Conservation (phyloP, 306 rosid species). For the Fagus sylvatica region DNA sequence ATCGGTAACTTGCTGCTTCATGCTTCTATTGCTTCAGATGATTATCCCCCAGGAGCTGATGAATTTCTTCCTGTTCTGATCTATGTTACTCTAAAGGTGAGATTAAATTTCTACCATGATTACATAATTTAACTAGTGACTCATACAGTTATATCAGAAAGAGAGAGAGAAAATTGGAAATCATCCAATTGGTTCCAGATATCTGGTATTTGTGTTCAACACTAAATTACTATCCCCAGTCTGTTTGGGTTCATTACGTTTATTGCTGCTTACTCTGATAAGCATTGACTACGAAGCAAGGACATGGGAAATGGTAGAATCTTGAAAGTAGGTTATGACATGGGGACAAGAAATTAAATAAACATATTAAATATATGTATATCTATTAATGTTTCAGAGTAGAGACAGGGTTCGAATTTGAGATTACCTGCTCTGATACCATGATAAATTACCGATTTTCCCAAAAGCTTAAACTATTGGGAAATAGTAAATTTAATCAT, state of each 20-base stretch:
- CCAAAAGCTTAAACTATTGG: no score
- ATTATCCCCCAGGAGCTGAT: conserved; percentile 88
- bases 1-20: conserved; percentile 79
- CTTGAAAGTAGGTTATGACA: not conserved
- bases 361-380: not conserved
- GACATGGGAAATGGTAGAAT: not conserved
- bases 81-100: conserved; percentile 81
- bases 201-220: not conserved
- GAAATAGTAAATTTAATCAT: no score
- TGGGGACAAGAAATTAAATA: not conserved
- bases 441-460: no score
- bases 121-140: not conserved
- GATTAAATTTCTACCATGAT: conserved; percentile 8
- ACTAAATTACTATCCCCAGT: not conserved
- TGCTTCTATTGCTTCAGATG: conserved; percentile 86
- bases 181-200: not conserved
- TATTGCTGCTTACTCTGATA: not conserved
- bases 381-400: not conserved
- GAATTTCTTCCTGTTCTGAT: conserved; percentile 98
- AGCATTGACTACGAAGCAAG: not conserved
- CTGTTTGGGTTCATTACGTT: not conserved
- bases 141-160: not conserved
- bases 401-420: no score
- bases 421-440: no score
- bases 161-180: not conserved